phyloP scores from a whole-genome alignment of 1,284 basidiomycete genomes.

The Ganoderma lingzhi region DNA sequence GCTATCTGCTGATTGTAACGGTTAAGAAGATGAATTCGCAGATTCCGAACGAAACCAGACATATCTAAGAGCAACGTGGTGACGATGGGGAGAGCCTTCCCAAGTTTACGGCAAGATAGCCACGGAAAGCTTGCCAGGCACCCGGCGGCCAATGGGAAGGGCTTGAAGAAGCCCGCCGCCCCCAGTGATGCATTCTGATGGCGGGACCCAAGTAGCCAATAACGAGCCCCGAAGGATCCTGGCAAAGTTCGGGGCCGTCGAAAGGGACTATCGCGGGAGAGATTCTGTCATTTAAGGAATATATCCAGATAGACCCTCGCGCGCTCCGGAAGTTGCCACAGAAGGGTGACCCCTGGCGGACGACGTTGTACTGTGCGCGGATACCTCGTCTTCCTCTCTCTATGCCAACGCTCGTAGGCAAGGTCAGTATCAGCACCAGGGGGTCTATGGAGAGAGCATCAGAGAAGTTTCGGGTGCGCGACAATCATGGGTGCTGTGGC shows the following conservation, averaged over 20 bases:
- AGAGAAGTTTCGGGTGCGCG: background rate
- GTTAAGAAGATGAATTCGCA: background rate
- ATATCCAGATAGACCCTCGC: slow-evolving; percentile 5
- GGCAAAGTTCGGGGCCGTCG: slow-evolving; percentile 21
- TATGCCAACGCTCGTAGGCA: background rate
- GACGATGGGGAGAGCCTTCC: background rate
- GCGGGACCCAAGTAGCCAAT: slow-evolving; percentile 11
- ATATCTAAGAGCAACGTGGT: background rate
- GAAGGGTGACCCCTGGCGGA: background rate
- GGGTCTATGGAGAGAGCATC: background rate
- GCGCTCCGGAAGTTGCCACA: slow-evolving; percentile 1
- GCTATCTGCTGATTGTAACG: background rate
- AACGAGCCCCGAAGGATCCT: slow-evolving; percentile 9
- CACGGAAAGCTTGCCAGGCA: slow-evolving; percentile 14
- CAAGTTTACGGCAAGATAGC: slow-evolving; percentile 25
- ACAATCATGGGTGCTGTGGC: background rate
- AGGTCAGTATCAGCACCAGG: background rate
- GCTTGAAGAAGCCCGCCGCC: slow-evolving; percentile 5
- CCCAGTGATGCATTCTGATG: slow-evolving; percentile 16
- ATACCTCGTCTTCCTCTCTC: slow-evolving; percentile 3
- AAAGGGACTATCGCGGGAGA: slow-evolving; percentile 22
- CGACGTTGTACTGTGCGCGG: background rate
- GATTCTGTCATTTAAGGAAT: slow-evolving; percentile 23
- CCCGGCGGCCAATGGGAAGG: slow-evolving; percentile 16
- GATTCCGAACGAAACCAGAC: slow-evolving; percentile 2